Base-by-base conservation (phyloP, 1,284 basidiomycete species). In the Leccinum pachyderme region DNA sequence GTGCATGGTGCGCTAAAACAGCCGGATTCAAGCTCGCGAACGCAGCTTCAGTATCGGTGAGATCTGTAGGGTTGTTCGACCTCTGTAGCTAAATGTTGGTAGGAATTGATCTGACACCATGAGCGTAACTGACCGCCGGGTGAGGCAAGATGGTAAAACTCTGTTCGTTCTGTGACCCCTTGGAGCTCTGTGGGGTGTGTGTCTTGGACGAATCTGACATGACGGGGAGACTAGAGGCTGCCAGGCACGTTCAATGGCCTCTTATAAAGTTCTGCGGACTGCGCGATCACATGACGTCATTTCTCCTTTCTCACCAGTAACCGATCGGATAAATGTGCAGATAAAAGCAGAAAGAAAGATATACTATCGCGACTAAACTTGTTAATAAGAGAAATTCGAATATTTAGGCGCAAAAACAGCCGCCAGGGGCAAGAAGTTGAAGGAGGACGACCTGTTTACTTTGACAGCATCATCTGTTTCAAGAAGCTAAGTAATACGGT, bases 401-500 rank as follows among this genome's bases (percentile, higher is more conserved):
- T 51, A 43, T 13, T 33, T 28, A 5, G 61, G 32, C 9, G 31
- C 47, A 11, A 61, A 24, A 12, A 61, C 18, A 15, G 61, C 46
- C 9, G 64, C 56, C 52, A 59, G 60, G 49, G 49, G 53, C 31
- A 62, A 29, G 46, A 43, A 43, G 12, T 24, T 44, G 7, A 28
- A 62, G 44, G 53, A 49, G 7, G 51, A 39, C 3, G 49, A 29
- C n/a, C 13, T 43, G 44, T 55, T 76, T 68, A 82, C 73, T 82
- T 83, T 61, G 78, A 75, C 31, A 83, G 69, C 81, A 82, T 82
- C 80, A 82, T 83, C 81, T 81, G 63, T 43, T 57, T 58, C 49
- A 58, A 63, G 45, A 51, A 59, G 49, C 49, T 57, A 41, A 62
- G 56, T 59, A 49, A 32, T 22, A 44, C 18, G 44, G 48, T 58